Percentiles rank a stretch among this genome's conserved stretches.
Evolutionary conservation across 345 rosid genomes (phyloP).

Genomic region (Pelargonium nanum): DNA sequence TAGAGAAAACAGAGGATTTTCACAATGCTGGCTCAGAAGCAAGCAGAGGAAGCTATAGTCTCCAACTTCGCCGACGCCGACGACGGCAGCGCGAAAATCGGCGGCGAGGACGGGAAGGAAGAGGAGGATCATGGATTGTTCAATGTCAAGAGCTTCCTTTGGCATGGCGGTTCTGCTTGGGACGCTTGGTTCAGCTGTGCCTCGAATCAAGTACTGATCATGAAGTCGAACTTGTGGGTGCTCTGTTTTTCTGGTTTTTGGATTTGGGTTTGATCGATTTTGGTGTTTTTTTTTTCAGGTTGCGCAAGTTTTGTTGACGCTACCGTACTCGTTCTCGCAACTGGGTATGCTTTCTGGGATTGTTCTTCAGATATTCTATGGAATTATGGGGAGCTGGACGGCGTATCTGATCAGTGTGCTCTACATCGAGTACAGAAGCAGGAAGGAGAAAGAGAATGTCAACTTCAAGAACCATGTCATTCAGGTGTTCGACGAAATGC

Average conservation of each 20-base stretch:
- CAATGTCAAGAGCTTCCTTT: slow-evolving; percentile 52
- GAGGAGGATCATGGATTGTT: slow-evolving; percentile 28
- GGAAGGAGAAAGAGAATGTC: slow-evolving; percentile 90
- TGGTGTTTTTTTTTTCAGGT: no score
- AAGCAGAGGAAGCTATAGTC: slow-evolving; percentile 21
- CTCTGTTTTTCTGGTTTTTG: not conserved
- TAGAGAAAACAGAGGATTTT: no score
- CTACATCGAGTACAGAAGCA: slow-evolving; percentile 77
- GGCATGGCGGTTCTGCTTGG: slow-evolving; percentile 99
- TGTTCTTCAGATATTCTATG: slow-evolving; percentile 77
- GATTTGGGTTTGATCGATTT: no score
- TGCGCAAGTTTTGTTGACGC: slow-evolving; percentile 87
- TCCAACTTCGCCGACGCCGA: slow-evolving; percentile 2
- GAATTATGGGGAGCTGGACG: slow-evolving; percentile 92
- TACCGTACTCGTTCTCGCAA: slow-evolving; percentile 97
- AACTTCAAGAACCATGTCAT: slow-evolving; percentile 36
- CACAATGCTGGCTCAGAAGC: slow-evolving; percentile 14
- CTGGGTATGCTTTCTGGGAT: slow-evolving; percentile 90
- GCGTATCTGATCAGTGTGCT: slow-evolving; percentile 97
- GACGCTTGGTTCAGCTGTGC: slow-evolving; percentile 99
- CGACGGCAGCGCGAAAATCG: slow-evolving; percentile 7
- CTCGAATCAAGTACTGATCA: slow-evolving; percentile 68
- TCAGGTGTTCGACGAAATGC: slow-evolving; percentile 55
- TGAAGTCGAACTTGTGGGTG: not conserved
- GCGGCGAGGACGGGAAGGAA: slow-evolving; percentile 23